Base-by-base conservation (phyloP, 495 filamentous ascomycete species). In the Rostrohypoxylon terebratum region DNA sequence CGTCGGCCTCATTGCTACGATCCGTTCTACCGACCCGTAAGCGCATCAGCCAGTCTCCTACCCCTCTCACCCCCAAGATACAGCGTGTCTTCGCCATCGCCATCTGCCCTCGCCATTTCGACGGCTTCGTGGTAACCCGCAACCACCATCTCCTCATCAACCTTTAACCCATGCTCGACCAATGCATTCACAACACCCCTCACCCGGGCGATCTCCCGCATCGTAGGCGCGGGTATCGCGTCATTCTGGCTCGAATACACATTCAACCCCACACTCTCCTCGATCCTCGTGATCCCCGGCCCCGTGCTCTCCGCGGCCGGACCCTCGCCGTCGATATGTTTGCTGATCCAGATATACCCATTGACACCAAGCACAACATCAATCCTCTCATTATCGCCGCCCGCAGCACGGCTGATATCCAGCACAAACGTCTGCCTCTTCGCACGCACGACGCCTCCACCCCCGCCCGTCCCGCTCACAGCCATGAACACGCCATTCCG, bases 231-330 rank as follows among this genome's bases (percentile, higher is more conserved):
- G 3, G 84, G 77, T 68, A 99, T 93, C 62, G 87, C 85, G 70
- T 97, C 94, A 70, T 98, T 98, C 82, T 97, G 92, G 72, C 91
- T 94, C 63, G 91, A 94, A 79, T 98, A 99, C 77, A 94, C 91
- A 13, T 80, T 83, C 16, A 80, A 66, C 54, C 87, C 87, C 42
- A 90, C 89, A 71, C 84, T 88, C 81, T 98, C 96, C 78, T 98
- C 95, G 75, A 97, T 82, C 58, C 92, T 87, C 25, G 91, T 96
- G 69, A 97, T 93, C 11, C 75, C 88, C 67, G 80, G 73, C 0
- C 58, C 59, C 31, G 77, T 72, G 14, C 73, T 71, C 68, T 84
- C 84, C 1, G 79, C 74, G 36, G 78, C 83, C 5, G 73, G 77
- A 0, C 75, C 77, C 11, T 83, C 84, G 4, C 82, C 82, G 45